Evolutionary conservation across 2,329 filamentous ascomycete genomes (phyloP).

Genomic region (Piedraia hortae): DNA sequence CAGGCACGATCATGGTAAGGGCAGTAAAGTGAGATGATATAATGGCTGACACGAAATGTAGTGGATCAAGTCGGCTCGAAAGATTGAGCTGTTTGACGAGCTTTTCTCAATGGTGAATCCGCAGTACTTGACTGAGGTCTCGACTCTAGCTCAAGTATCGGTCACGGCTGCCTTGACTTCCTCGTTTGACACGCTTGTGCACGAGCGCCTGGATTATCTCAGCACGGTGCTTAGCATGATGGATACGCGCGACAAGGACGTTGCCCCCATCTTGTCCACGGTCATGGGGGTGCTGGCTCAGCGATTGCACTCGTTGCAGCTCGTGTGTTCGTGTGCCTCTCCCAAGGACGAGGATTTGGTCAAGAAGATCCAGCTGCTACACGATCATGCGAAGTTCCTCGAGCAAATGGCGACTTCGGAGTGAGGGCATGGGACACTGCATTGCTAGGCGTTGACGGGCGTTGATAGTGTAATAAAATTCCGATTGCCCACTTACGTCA

Average conservation of each 20-base stretch:
- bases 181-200: constrained; percentile 24
- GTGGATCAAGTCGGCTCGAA: constrained; percentile 34
- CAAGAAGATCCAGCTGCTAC: constrained; percentile 7
- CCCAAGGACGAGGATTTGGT: constrained; percentile 17
- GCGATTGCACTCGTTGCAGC: constrained; percentile 29
- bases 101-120: constrained; percentile 31
- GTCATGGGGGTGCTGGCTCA: constrained; percentile 32
- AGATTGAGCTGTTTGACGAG: constrained; percentile 32
- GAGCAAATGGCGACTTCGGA: background rate
- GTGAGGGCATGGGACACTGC: background rate
- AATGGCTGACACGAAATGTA: constrained; percentile 7
- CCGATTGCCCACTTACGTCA: too few species aligned
- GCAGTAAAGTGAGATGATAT: too few species aligned
- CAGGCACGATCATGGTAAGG: constrained; percentile 19
- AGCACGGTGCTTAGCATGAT: constrained; percentile 26
- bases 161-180: constrained; percentile 34
- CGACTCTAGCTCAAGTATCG: constrained; percentile 30
- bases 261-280: constrained; percentile 27
- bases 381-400: too few species aligned
- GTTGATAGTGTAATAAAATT: background rate
- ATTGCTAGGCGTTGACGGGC: background rate
- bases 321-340: constrained; percentile 25
- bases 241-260: constrained; percentile 23
- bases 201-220: constrained; percentile 31
- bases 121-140: constrained; percentile 25